phyloP scores from a whole-genome alignment of 768 basidiomycete species.

The Mycena galericulata region DNA sequence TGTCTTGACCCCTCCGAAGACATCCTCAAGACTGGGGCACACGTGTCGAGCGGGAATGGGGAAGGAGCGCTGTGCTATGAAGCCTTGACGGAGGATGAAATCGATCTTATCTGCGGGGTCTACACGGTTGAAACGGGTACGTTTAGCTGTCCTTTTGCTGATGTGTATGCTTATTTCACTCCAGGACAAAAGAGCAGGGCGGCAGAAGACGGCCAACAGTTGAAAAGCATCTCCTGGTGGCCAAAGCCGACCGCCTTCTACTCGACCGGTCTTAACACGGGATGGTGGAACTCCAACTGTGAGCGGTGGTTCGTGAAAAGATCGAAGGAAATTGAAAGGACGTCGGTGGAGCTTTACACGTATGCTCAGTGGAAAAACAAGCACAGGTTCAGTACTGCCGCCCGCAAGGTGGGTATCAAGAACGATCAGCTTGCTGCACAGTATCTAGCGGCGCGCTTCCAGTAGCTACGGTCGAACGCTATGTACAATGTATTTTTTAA shows the following conservation, averaged over 20 bases:
- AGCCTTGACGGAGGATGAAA: conserved; percentile 7
- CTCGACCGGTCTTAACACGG: conserved; percentile 23
- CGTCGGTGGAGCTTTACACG: background rate
- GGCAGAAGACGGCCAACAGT: conserved; percentile 7
- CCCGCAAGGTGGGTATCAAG: conserved; percentile 8
- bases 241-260: conserved; percentile 18
- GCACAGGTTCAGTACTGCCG: background rate
- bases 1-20: conserved; percentile 19
- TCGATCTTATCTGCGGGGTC: conserved; percentile 28
- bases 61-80: conserved; percentile 11
- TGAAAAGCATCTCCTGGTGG: conserved; percentile 28
- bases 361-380: conserved; percentile 21
- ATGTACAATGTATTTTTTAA: background rate
- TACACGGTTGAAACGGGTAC: conserved; percentile 22
- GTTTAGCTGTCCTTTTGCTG: conserved; percentile 2
- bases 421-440: conserved; percentile 4
- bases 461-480: background rate
- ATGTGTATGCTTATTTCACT: conserved; percentile 6
- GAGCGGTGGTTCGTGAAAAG: conserved; percentile 28
- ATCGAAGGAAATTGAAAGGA: conserved; percentile 11
- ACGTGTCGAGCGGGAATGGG: background rate
- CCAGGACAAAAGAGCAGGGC: conserved; percentile 12
- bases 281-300: conserved; percentile 28
- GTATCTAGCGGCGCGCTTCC: conserved; percentile 6
- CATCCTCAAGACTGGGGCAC: conserved; percentile 7